Evolutionary conservation across 176 grass and related monocot species (phyloP).

Genomic region (Eragrostis nindensis): DNA sequence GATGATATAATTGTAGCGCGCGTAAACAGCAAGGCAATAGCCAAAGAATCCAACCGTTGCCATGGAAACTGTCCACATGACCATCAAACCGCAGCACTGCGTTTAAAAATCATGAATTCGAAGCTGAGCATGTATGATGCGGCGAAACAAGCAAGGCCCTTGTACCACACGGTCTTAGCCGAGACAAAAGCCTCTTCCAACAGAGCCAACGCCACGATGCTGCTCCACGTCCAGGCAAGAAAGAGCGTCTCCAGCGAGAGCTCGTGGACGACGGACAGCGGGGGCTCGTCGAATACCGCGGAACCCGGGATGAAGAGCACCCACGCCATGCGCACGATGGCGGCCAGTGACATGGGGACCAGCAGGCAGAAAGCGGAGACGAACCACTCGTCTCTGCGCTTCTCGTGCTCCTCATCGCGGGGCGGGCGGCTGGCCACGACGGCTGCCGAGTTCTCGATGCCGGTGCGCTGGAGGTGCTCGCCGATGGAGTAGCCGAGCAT

Average conservation of each 20-base stretch:
- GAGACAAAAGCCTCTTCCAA: not conserved
- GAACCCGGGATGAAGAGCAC: not conserved
- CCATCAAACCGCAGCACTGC: not conserved
- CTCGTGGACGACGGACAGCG: not conserved
- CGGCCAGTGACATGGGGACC: not conserved
- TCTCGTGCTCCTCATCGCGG: not conserved
- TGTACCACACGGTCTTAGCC: not conserved
- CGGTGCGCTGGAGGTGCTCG: not conserved
- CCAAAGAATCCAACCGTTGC: not conserved
- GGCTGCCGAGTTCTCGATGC: not conserved
- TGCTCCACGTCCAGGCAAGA: not conserved
- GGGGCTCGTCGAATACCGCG: not conserved
- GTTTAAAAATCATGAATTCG: not conserved
- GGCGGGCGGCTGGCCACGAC: not conserved
- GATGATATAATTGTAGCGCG: not conserved
- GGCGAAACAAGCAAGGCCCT: not conserved
- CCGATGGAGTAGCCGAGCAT: not conserved
- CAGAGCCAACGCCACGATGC: not conserved
- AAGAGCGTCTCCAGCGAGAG: not conserved
- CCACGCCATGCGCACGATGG: not conserved
- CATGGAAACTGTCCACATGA: not conserved
- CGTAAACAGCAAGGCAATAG: not conserved
- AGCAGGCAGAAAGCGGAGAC: accelerated
- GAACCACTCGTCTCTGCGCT: not conserved
- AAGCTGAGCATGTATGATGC: not conserved